Evolutionary conservation across 2,329 filamentous ascomycete genomes (phyloP).

Genomic region (Calonectria montana): DNA sequence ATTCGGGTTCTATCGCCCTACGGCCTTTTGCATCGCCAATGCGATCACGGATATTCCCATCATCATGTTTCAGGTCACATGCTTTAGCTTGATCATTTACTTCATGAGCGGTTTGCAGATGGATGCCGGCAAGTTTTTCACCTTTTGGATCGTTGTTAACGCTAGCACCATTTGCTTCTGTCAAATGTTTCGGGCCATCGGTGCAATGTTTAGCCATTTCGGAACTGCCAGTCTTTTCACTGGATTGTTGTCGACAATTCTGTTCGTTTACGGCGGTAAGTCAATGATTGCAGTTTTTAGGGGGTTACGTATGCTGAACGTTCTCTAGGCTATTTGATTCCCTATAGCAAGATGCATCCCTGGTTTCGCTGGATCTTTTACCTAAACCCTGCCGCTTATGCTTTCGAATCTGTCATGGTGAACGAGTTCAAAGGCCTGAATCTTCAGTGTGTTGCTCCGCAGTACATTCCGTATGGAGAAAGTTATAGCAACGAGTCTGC

Average conservation of each 20-base stretch:
- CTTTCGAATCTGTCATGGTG: conserved; percentile 71
- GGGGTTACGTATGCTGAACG: conserved; percentile 48
- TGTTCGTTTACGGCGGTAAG: conserved; percentile 45
- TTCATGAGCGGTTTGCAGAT: conserved; percentile 47
- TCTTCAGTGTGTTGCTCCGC: conserved; percentile 67
- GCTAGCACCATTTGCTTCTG: conserved; percentile 70
- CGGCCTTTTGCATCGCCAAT: conserved; percentile 52
- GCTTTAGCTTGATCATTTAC: conserved; percentile 59
- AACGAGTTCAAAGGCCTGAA: conserved; percentile 68
- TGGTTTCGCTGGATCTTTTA: conserved; percentile 69
- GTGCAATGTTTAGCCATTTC: conserved; percentile 67
- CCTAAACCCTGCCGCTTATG: conserved; percentile 63
- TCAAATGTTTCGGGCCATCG: conserved; percentile 74
- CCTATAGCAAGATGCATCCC: conserved; percentile 56
- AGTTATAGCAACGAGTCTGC: conserved; percentile 37
- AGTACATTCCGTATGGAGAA: conserved; percentile 64
- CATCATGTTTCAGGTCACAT: conserved; percentile 60
- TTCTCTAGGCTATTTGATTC: conserved; percentile 61
- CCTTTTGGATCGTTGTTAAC: conserved; percentile 72
- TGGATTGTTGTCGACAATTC: conserved; percentile 41
- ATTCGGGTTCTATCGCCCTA: conserved; percentile 47
- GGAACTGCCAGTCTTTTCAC: conserved; percentile 42
- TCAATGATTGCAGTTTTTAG: conserved; percentile 21
- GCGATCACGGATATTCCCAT: conserved; percentile 56
- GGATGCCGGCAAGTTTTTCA: conserved; percentile 63